Base-by-base conservation (phyloP, 2,329 filamentous ascomycete species). In the Didymella sp. region DNA sequence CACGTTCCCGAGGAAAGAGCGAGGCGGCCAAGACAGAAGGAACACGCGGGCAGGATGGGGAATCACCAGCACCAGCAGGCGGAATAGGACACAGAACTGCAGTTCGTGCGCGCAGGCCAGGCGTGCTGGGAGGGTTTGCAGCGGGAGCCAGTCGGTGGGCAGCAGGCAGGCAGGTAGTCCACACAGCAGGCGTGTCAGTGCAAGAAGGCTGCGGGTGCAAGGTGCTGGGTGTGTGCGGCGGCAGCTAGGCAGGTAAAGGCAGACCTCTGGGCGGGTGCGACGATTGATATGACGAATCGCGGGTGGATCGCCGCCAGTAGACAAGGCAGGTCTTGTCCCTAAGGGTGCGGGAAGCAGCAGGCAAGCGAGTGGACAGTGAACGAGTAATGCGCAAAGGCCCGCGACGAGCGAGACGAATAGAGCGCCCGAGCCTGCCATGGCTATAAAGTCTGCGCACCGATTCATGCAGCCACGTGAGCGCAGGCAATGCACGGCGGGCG, bases 191-290 rank as follows among this genome's bases (percentile, higher is more conserved):
- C 33, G 47, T 44, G 55, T 44, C 56, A 33, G 56, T 58, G 56
- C 50, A 50, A 57, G 53, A 57, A 25, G 54, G 54, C 54, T 57
- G 54, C 54, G 54, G 44, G 51, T 57, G 58, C 60, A 59, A 63
- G 55, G 60, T 57, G 55, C 60, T 57, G 60, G 58, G 60, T 63
- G 61, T 59, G 60, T 54, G 57, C 54, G 51, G 53, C 56, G 60
- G 55, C 51, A 57, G 51, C 59, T 57, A 61, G 55, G 56, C 52
- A 56, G 57, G n/a, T 37, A 37, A 57, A 56, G 54, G 47, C 47
- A 56, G 54, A 56, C 54, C 22, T 46, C 53, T 56, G 54, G 48
- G 54, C 54, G 54, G 54, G 48, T 56, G 47, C 54, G 54, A 57
- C 54, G 52, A 50, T 50, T 51, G 54, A 51, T 51, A 57, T 57